phyloP scores from a whole-genome alignment of 495 filamentous ascomycete species.

The Cenococcum geophilum region DNA sequence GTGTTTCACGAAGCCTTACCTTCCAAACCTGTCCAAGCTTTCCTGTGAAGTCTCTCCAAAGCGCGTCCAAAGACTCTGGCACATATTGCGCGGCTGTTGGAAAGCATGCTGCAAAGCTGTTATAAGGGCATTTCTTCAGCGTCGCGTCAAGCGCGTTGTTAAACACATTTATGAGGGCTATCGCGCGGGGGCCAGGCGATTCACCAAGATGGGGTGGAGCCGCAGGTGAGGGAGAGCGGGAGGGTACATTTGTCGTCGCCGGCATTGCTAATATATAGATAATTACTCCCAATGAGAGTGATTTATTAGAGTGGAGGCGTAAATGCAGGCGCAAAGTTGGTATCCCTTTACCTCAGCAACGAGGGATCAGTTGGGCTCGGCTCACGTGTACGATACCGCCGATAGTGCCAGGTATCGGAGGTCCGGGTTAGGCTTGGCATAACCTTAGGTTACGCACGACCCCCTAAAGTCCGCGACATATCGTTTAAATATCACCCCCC shows the following conservation, averaged over 20 bases:
- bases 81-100: constrained; percentile 70
- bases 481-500: too few relatives aligned
- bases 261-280: not conserved
- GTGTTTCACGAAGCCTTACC: constrained; percentile 32
- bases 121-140: constrained; percentile 64
- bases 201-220: constrained; percentile 52
- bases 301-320: too few relatives aligned
- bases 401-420: too few relatives aligned
- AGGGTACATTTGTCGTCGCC: not conserved
- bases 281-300: too few relatives aligned
- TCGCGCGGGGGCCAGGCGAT: constrained; percentile 69
- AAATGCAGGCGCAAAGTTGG: too few relatives aligned
- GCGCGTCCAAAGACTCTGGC: constrained; percentile 45
- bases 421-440: too few relatives aligned
- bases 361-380: too few relatives aligned
- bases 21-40: constrained; percentile 32
- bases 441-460: too few relatives aligned
- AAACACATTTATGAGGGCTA: constrained; percentile 64
- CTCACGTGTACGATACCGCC: too few relatives aligned
- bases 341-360: too few relatives aligned
- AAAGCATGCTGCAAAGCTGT: constrained; percentile 82
- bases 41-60: constrained; percentile 34
- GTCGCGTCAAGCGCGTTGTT: constrained; percentile 61
- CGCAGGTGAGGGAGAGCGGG: constrained; percentile 45
- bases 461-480: too few relatives aligned